phyloP scores from a whole-genome alignment of 257 asterid species.

The Plantago major region DNA sequence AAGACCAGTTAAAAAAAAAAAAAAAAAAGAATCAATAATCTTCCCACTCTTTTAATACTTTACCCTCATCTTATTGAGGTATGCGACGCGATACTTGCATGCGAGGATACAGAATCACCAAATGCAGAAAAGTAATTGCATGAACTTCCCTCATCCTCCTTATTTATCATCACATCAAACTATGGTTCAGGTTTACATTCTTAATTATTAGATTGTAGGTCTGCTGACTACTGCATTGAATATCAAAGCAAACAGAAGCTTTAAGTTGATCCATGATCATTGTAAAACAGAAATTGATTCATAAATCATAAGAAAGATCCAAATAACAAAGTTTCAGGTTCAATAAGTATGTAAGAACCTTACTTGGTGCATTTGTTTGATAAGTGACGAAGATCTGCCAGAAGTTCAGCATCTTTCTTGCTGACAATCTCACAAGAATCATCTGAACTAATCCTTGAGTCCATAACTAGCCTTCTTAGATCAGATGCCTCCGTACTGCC shows the following conservation, averaged over 20 bases:
- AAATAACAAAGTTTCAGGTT: conserved; percentile 4
- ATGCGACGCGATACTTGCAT: too few species aligned
- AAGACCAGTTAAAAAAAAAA: background rate
- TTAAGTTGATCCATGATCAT: conserved; percentile 8
- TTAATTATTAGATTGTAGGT: background rate
- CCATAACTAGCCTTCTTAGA: conserved; percentile 57
- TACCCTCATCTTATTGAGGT: too few species aligned
- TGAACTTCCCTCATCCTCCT: too few species aligned
- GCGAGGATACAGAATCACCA: too few species aligned
- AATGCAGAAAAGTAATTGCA: too few species aligned
- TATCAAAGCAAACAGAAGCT: conserved; percentile 7
- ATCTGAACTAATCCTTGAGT: conserved; percentile 47
- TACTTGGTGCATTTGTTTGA: conserved; percentile 42
- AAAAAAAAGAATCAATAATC: background rate
- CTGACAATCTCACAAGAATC: conserved; percentile 31
- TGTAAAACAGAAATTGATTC: conserved; percentile 2
- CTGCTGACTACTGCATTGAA: conserved; percentile 8
- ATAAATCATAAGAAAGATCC: background rate
- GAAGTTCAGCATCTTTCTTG: conserved; percentile 55
- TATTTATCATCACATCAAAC: too few species aligned
- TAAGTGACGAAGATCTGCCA: conserved; percentile 55
- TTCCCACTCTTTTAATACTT: too few species aligned
- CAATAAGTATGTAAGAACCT: conserved; percentile 23
- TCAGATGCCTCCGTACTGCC: conserved; percentile 61
- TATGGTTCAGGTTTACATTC: background rate